Percentiles rank a stretch among this genome's conserved stretches.
Conservation (phyloP, 1,284 basidiomycete species). For the Cryptococcus wingfieldii region DNA sequence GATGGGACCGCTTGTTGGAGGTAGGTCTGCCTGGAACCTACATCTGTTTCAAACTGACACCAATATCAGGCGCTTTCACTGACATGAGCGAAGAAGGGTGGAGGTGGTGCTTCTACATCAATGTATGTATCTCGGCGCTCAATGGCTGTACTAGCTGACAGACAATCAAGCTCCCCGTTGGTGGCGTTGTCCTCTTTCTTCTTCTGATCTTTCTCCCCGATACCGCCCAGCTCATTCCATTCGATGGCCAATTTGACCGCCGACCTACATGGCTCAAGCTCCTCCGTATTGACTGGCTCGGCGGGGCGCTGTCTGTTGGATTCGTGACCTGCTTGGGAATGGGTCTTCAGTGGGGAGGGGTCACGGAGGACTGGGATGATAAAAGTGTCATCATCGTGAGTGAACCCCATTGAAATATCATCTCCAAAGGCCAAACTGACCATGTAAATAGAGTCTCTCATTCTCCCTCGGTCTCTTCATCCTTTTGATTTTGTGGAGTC, state of each 20-base stretch:
- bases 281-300: constrained; percentile 25
- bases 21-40: not conserved
- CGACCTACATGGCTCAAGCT: constrained; percentile 15
- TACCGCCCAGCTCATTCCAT: constrained; percentile 13
- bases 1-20: constrained; percentile 26
- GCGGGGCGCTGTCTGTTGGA: constrained; percentile 16
- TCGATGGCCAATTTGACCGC: constrained; percentile 17
- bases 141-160: not conserved
- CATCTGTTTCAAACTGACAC: not conserved
- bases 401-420: not conserved
- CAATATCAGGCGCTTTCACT: constrained; percentile 17
- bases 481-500: constrained; percentile 19
- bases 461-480: constrained; percentile 15
- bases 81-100: constrained; percentile 19
- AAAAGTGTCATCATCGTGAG: constrained; percentile 20
- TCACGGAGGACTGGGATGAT: constrained; percentile 20
- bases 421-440: not conserved
- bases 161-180: constrained; percentile 12
- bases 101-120: constrained; percentile 35
- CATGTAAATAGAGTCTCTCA: constrained; percentile 13
- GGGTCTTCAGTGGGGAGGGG: constrained; percentile 25
- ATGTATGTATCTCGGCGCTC: constrained; percentile 5
- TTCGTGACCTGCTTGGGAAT: constrained; percentile 27
- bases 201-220: constrained; percentile 16
- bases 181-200: constrained; percentile 16